Evolutionary conservation across 1,284 basidiomycete genomes (phyloP), one percentile per base, ranked within the genome.

Genomic region (Phylloporus gajari): DNA sequence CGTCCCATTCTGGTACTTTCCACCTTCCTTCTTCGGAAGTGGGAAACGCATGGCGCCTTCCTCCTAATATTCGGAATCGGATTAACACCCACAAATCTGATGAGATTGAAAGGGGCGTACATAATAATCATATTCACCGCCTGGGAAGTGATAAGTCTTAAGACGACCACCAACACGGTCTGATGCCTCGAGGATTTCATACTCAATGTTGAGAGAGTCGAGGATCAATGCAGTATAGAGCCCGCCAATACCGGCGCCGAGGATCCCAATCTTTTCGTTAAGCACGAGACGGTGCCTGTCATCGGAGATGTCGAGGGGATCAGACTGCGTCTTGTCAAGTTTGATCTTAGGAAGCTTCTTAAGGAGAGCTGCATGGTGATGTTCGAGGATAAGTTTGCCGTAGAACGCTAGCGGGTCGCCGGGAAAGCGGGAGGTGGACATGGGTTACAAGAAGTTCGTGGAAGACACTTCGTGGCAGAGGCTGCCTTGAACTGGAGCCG

Each of bases 41-140:
- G 83, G 82, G 75, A 77, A 84, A 7, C 84, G 81, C 83, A 84
- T 84, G 23, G 84, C 83, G 1, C 84, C 83, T 40, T 77, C 72
- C 60, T 84, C 83, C 76, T 79, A 53, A n/a, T 38, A 23, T 8
- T 53, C 25, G n/a, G 7, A 9, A 19, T 38, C 17, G 2, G 19
- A 30, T 74, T 3, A 64, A 59, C 25, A 5, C 38, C 27, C 21
- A 64, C 25, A 64, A 21, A 30, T 42, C 35, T 40, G 19, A 42
- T 40, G 35, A 56, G 51, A 35, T 9, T 13, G 46, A 2, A 27
- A n/a, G 27, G n/a, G 5, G 19, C 65, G 51, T 7, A 85, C 65
- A 53, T 66, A 66, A 51, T 56, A 66, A 19, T 66, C 65, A 17
- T 40, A 30, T 12, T 56, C 38, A 27, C 35, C 65, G 35, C 42